Evolutionary conservation across 352 stramenopile genomes (phyloP).

Genomic region (Blastocystis sp.): DNA sequence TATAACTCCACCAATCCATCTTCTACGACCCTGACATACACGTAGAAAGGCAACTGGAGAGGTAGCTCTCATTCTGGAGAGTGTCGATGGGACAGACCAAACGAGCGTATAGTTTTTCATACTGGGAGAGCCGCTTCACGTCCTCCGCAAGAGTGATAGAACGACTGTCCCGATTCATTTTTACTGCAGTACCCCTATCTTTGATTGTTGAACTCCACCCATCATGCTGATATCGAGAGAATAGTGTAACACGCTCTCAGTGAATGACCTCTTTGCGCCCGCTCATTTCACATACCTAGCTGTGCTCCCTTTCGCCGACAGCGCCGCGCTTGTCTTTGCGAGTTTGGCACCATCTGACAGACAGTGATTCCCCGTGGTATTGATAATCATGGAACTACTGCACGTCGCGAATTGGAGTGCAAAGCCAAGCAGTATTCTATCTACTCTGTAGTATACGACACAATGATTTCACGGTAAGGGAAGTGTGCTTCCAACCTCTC

Average conservation of each 20-base stretch:
- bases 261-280: neutral
- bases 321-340: neutral
- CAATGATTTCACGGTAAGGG: constrained; percentile 47
- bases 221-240: neutral
- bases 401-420: neutral
- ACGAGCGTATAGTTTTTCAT: constrained; percentile 20
- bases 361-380: neutral
- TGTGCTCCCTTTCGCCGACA: neutral
- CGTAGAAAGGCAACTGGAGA: neutral
- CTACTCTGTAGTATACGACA: neutral
- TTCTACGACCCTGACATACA: constrained; percentile 4
- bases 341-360: constrained; percentile 3
- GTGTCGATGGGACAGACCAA: constrained; percentile 4
- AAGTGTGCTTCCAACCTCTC: neutral
- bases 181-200: neutral
- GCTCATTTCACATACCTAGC: neutral
- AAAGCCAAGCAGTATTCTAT: constrained; percentile 3
- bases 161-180: constrained; percentile 15
- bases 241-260: neutral
- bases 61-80: neutral
- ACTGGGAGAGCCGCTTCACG: neutral
- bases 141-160: neutral
- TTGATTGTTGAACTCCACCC: neutral
- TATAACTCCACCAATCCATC: neutral
- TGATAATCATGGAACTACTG: constrained; percentile 25